A percentile compares a stretch with the other conserved stretches of the same genome.
Conservation (phyloP, 1,284 basidiomycete genomes). For the Malassezia caprae region DNA sequence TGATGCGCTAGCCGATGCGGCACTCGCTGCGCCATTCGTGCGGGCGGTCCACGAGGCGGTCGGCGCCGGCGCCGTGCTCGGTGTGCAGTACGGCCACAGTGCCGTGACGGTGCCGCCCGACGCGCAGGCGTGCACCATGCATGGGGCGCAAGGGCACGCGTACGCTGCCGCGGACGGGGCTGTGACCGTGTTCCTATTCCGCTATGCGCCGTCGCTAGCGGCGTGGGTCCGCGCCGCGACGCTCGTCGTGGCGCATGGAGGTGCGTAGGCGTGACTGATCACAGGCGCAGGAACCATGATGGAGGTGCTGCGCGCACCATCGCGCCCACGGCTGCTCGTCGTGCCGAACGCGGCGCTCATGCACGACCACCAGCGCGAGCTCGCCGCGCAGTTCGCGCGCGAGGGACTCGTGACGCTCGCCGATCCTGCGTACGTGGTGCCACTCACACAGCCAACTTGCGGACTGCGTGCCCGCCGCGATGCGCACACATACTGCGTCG, state of each 20-base stretch:
- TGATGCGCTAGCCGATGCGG: slow-evolving; percentile 27
- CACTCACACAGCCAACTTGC: neutral
- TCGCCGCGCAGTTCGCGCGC: slow-evolving; percentile 56
- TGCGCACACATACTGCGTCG: neutral
- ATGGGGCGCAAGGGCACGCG: slow-evolving; percentile 12
- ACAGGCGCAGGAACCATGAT: slow-evolving; percentile 88
- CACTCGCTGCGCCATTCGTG: slow-evolving; percentile 16
- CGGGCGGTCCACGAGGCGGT: neutral
- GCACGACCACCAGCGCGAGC: slow-evolving; percentile 85
- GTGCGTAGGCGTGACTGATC: slow-evolving; percentile 51
- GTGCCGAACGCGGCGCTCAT: slow-evolving; percentile 79
- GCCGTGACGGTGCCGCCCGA: neutral
- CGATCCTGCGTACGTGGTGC: neutral
- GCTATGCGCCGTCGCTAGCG: slow-evolving; percentile 23
- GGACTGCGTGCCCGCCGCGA: neutral
- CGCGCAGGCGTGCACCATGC: slow-evolving; percentile 16
- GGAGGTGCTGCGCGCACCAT: slow-evolving; percentile 62
- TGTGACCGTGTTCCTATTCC: slow-evolving; percentile 23
- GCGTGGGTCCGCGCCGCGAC: slow-evolving; percentile 57
- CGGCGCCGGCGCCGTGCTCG: neutral
- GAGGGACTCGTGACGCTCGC: slow-evolving; percentile 1
- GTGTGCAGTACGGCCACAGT: slow-evolving; percentile 11
- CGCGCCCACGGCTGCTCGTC: slow-evolving; percentile 63
- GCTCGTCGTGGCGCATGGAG: slow-evolving; percentile 82
- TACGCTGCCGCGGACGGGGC: slow-evolving; percentile 4